Base-by-base conservation (phyloP, 495 filamentous ascomycete species). In the Aspergillus affinis region DNA sequence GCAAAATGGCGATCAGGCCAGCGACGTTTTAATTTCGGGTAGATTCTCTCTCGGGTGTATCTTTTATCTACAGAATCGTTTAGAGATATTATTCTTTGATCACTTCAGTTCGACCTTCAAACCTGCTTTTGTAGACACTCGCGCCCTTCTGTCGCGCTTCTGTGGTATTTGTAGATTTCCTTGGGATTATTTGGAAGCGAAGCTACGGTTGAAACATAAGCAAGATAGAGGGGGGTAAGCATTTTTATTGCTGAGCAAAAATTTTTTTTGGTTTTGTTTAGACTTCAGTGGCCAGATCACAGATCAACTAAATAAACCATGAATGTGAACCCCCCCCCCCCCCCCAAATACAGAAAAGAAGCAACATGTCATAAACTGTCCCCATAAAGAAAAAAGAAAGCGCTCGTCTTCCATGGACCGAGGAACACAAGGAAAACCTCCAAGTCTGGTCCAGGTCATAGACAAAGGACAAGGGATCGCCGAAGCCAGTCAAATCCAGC, bases 51-150 rank as follows among this genome's bases (percentile, higher is more conserved):
- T 41, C 36, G 36, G 32, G 36, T 13, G 12, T 41, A 15, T 41
- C 3, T 15, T 41, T 4, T 41, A 41, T 41, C 36, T 41, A 10
- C 36, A 41, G 2, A 12, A 13, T 13, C 12, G 10, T 41, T 41
- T 41, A 41, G 36, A 41, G 13, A 48, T 36, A 8, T 18, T 54
- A n/a, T 30, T 55, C 21, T 48, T 61, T 55, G 17, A 23, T 45
- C 21, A 36, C 58, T 51, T 15, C 51, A 6, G 19, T 57, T 12
- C 30, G 23, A 32, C 7, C 44, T 58, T 44, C 26, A 26, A 54
- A 19, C 15, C 23, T 26, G 68, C 47, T 54, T 45, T 8, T 10
- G 36, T 41, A 41, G 36, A 41, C 10, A 1, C 36, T 15, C 29
- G 12, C 36, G 1, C 5, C 36, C 13, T 41, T 41, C 9, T 41